Evolutionary conservation across 306 rosid genomes (phyloP), one percentile per base, ranked within the genome.

Genomic region (Cicer cuneatum): DNA sequence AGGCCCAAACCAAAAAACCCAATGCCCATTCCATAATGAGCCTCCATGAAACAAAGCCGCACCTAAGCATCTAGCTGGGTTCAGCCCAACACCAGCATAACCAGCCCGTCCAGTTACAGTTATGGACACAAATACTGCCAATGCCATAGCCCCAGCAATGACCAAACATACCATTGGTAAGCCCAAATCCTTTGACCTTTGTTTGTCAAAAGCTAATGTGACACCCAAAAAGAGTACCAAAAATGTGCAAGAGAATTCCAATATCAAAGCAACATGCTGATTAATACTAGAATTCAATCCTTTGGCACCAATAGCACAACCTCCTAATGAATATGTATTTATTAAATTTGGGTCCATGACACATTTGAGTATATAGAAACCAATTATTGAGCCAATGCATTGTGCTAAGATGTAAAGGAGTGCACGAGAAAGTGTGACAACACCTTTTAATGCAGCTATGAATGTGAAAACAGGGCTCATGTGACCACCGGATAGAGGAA

Each of bases 1-100:
- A 45, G 98, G 90, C 43, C 96, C 98, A 53, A 82, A 46, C 95
- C 95, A 90, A 9, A 87, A 89, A 73, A 90, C 87, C 98, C 98
- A 92, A 80, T 87, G 98, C 1, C 93, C 95, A 5, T 84, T 45
- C 98, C 98, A 90, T 24, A 92, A 37, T 3, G 29, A 29, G 0
- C 89, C 92, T 5, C 89, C 93, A 2, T 45, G 48, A 70, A 87
- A 15, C 80, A 92, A 71, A 0, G 93, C 96, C 0, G 92, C 84
- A 19, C 98, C 98, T 10, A 92, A 73, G 38, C 95, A 89, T 63
- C 96, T 83, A 5, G 93, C 95, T 1, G 95, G 90, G 72, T 85
- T 90, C 18, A 90, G 70, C 14, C 97, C 95, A 29, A 84, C 95
- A 3, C 96, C 93, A 0, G 86, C 91, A 72, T 93, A 87, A 0